Conservation (phyloP, 352 stramenopile species). For the Globisporangium barbulae region DNA sequence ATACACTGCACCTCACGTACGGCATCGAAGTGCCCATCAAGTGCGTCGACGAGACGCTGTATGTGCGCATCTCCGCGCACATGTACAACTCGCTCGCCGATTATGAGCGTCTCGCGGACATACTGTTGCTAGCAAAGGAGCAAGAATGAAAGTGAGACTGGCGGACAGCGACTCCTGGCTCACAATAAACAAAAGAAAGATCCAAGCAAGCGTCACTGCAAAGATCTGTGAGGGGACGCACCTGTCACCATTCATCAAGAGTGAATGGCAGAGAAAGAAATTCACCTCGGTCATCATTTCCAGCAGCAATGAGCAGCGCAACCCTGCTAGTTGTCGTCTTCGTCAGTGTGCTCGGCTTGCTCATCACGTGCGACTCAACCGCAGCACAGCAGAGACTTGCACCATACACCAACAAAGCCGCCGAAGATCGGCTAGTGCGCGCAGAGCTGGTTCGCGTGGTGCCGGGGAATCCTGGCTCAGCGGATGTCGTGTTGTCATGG, state of each 20-base stretch:
- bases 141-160: constrained; percentile 3
- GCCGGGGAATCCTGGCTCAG: constrained; percentile 40
- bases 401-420: neutral
- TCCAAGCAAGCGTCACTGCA: neutral
- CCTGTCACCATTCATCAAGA: neutral
- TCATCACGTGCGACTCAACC: neutral
- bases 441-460: constrained; percentile 29
- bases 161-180: neutral
- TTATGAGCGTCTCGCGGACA: constrained; percentile 72
- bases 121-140: constrained; percentile 8
- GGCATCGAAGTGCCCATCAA: constrained; percentile 93
- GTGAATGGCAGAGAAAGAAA: neutral
- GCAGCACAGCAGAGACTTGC: neutral
- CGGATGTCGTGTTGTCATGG: constrained; percentile 40
- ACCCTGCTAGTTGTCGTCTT: neutral
- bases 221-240: constrained; percentile 1
- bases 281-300: neutral
- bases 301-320: neutral
- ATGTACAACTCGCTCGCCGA: constrained; percentile 90
- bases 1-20: constrained; percentile 75
- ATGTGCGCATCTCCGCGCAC: constrained; percentile 89
- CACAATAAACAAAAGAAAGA: neutral
- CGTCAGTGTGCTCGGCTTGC: neutral
- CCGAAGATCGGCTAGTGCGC: constrained; percentile 21
- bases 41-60: constrained; percentile 83